These are phyloP conservation scores for Colletotrichum liaoningense DNA, from an alignment of 2,329 filamentous ascomycete genomes.

Conservation along the genomic window DNA sequence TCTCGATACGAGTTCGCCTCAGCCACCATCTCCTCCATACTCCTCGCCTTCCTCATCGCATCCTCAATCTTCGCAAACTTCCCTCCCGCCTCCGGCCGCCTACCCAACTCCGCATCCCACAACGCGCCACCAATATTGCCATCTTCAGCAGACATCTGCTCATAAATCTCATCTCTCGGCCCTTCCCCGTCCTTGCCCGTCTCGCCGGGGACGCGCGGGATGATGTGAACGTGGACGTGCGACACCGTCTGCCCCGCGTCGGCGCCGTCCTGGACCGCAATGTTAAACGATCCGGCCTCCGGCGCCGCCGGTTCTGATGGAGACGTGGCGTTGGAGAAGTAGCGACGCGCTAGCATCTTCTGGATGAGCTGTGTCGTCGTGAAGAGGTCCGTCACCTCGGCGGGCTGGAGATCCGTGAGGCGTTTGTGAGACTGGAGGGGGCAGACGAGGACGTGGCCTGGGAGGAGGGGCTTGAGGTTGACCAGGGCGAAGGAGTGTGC, in stretches of 20 bases:
- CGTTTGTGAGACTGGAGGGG: slow-evolving; percentile 77
- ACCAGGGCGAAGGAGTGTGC: slow-evolving; percentile 87
- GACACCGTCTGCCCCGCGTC: slow-evolving; percentile 94
- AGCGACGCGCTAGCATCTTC: slow-evolving; percentile 73
- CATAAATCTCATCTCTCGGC: slow-evolving; percentile 82
- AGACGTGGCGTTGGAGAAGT: slow-evolving; percentile 52
- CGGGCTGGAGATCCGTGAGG: slow-evolving; percentile 77
- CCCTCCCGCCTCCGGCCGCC: slow-evolving; percentile 62
- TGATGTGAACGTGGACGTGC: slow-evolving; percentile 93
- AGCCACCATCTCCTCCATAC: slow-evolving; percentile 79
- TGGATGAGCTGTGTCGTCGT: slow-evolving; percentile 86
- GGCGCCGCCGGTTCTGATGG: slow-evolving; percentile 59
- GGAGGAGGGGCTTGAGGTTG: slow-evolving; percentile 93
- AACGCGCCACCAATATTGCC: slow-evolving; percentile 83
- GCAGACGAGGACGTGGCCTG: slow-evolving; percentile 92
- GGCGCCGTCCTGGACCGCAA: slow-evolving; percentile 92
- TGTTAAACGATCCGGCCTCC: slow-evolving; percentile 82
- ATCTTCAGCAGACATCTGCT: slow-evolving; percentile 83
- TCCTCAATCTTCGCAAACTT: slow-evolving; percentile 79
- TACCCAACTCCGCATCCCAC: slow-evolving; percentile 58
- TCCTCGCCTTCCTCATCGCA: slow-evolving; percentile 73
- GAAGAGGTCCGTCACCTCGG: slow-evolving; percentile 86
- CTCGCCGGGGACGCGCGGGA: slow-evolving; percentile 75
- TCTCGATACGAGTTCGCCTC: slow-evolving; percentile 78
- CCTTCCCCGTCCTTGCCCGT: slow-evolving; percentile 50